Conservation (phyloP, 805 yeast species). For the Saccharomyces jurei region DNA sequence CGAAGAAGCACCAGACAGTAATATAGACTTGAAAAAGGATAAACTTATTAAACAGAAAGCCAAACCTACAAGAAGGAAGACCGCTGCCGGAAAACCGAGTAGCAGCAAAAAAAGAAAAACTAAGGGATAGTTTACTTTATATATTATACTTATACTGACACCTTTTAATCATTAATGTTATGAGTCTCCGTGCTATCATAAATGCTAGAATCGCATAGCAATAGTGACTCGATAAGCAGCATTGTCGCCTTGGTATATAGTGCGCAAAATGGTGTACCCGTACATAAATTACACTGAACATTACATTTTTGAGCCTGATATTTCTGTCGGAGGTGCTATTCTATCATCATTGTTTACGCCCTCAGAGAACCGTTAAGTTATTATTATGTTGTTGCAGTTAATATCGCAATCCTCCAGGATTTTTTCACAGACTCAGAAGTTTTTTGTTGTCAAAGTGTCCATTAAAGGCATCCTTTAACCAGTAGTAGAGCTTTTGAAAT, state of each 20-base stretch:
- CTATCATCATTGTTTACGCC: not conserved
- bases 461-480: slow-evolving; percentile 57
- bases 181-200: not conserved
- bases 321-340: not conserved
- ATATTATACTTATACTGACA: not conserved
- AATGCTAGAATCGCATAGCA: not conserved
- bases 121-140: slow-evolving; percentile 7
- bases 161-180: not conserved
- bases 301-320: not conserved
- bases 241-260: not conserved
- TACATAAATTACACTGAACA: not conserved
- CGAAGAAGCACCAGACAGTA: slow-evolving; percentile 22
- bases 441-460: slow-evolving; percentile 27
- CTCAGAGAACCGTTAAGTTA: not conserved
- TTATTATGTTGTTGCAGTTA: not conserved
- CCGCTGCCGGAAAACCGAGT: slow-evolving; percentile 11
- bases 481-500: slow-evolving; percentile 56
- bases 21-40: slow-evolving; percentile 31
- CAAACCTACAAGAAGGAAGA: slow-evolving; percentile 23
- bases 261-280: not conserved
- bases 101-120: slow-evolving; percentile 17
- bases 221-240: not conserved
- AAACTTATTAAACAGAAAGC: slow-evolving; percentile 29
- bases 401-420: not conserved
- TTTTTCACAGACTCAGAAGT: not conserved